Evolutionary conservation across 768 basidiomycete species (phyloP).

Genomic region (Agaricus subrufescens): DNA sequence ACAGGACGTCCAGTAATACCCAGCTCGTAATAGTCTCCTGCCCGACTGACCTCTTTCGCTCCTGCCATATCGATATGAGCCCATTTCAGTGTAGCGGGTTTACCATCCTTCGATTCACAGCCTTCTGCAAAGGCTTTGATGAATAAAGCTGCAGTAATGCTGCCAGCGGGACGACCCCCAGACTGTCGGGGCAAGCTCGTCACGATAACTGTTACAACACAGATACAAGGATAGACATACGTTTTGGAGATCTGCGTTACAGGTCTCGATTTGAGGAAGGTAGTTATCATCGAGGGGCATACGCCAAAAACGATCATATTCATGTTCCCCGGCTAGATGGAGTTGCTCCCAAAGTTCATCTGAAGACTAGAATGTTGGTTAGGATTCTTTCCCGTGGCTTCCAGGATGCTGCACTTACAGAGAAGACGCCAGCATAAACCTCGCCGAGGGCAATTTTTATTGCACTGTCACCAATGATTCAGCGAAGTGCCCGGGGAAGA

Average conservation of each 20-base stretch:
- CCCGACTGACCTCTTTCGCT: conserved; percentile 61
- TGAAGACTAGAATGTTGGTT: conserved; percentile 43
- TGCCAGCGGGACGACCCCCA: conserved; percentile 67
- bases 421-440: conserved; percentile 73
- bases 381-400: neutral
- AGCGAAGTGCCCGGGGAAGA: neutral
- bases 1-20: conserved; percentile 82
- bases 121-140: conserved; percentile 79
- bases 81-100: conserved; percentile 62
- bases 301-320: conserved; percentile 86
- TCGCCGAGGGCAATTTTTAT: conserved; percentile 73
- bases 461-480: conserved; percentile 40
- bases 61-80: conserved; percentile 87
- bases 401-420: conserved; percentile 35
- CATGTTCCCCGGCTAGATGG: conserved; percentile 61
- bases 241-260: conserved; percentile 82
- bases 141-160: conserved; percentile 86
- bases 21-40: conserved; percentile 59
- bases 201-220: neutral
- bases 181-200: conserved; percentile 32
- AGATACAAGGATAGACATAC: conserved; percentile 25
- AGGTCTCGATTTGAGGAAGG: conserved; percentile 67
- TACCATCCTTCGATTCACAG: conserved; percentile 56
- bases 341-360: conserved; percentile 72
- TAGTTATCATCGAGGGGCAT: conserved; percentile 86